Evolutionary conservation across 2,329 filamentous ascomycete species (phyloP).

Genomic region (Pezicula neosporulosa): DNA sequence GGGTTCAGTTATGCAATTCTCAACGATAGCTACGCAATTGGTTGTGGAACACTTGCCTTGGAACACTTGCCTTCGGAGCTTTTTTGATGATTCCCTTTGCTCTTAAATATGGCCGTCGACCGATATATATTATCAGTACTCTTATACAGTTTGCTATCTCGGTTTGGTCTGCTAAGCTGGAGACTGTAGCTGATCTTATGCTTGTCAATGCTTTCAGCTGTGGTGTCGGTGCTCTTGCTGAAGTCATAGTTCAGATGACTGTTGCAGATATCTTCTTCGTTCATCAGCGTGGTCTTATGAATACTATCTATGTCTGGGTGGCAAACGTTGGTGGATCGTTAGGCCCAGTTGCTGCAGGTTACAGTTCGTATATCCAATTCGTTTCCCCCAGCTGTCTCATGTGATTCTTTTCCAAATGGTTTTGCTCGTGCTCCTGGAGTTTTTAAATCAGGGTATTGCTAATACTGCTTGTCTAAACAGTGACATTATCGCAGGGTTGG

Average conservation of each 20-base stretch:
- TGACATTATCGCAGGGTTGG: constrained; percentile 38
- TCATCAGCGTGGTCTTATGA: constrained; percentile 43
- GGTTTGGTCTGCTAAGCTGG: constrained; percentile 41
- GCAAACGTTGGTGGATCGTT: constrained; percentile 32
- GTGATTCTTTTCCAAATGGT: too few relatives aligned
- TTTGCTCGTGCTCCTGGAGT: too few relatives aligned
- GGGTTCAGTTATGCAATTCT: constrained; percentile 36
- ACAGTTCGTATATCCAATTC: constrained; percentile 9
- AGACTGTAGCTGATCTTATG: constrained; percentile 39
- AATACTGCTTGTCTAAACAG: too few relatives aligned
- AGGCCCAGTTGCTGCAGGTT: constrained; percentile 36
- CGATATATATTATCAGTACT: constrained; percentile 40
- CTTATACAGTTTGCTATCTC: constrained; percentile 31
- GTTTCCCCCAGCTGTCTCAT: too few relatives aligned
- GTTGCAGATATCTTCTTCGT: constrained; percentile 46
- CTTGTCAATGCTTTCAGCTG: constrained; percentile 38
- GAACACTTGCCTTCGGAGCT: constrained; percentile 35
- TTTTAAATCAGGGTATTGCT: too few relatives aligned
- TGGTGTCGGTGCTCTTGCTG: constrained; percentile 38
- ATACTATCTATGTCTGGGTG: constrained; percentile 40
- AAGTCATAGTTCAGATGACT: constrained; percentile 43
- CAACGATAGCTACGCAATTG: constrained; percentile 42
- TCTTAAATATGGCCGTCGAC: constrained; percentile 41
- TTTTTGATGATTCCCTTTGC: constrained; percentile 41
- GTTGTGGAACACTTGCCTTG: constrained; percentile 38